Evolutionary conservation across 1,284 basidiomycete species (phyloP).

Genomic region (Tranzscheliella williamsii): DNA sequence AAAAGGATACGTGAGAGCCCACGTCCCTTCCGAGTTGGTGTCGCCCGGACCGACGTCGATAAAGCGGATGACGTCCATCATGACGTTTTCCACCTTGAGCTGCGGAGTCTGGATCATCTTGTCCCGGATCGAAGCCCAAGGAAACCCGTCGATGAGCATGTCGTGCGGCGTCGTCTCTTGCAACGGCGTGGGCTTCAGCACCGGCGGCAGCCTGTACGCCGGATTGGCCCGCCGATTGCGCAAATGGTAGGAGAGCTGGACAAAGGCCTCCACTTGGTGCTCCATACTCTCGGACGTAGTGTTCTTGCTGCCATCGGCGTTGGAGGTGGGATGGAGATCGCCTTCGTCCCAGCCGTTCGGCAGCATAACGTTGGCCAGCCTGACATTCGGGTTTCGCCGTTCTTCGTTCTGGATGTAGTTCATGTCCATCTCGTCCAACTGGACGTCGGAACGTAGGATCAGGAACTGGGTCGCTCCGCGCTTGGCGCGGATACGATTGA

Average conservation of each 20-base stretch:
- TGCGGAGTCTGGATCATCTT: conserved; percentile 31
- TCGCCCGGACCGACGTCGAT: conserved; percentile 17
- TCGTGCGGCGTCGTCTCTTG: conserved; percentile 45
- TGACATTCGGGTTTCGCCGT: conserved; percentile 12
- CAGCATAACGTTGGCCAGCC: conserved; percentile 9
- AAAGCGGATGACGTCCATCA: conserved; percentile 17
- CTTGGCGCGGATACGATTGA: conserved; percentile 30
- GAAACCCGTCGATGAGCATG: conserved; percentile 26
- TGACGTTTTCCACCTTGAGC: conserved; percentile 21
- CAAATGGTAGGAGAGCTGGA: conserved; percentile 34
- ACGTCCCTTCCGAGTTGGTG: conserved; percentile 17
- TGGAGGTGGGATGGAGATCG: conserved; percentile 2
- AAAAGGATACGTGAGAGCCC: conserved; percentile 35
- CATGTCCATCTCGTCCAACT: conserved; percentile 16
- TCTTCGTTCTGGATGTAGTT: conserved; percentile 15
- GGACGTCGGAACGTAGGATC: conserved; percentile 8
- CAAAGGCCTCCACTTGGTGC: conserved; percentile 10
- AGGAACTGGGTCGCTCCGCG: conserved; percentile 16
- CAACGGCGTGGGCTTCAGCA: conserved; percentile 32
- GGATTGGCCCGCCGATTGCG: conserved; percentile 27
- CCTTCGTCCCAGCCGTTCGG: conserved; percentile 37
- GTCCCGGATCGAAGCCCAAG: conserved; percentile 36
- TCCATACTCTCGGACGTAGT: conserved; percentile 7
- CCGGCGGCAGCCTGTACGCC: conserved; percentile 35
- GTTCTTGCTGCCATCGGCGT: not conserved